Percentiles rank a stretch among this genome's conserved stretches.
Conservation (phyloP, 169 alveolate genomes). For the Toxoplasma gondii region DNA sequence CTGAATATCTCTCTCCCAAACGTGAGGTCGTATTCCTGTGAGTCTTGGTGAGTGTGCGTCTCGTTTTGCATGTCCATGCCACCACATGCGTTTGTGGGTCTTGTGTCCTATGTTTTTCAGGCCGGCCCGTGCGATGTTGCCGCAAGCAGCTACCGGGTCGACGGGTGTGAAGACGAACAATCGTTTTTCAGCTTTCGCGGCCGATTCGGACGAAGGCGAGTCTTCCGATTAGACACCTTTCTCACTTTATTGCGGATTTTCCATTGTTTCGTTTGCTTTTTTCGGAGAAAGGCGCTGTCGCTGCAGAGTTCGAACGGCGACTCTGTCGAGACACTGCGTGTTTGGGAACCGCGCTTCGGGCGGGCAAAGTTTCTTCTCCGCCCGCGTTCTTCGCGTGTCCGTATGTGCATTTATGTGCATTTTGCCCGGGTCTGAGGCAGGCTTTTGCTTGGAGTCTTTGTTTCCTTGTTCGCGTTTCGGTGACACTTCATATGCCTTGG, state of each 20-base stretch:
- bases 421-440: too few species aligned
- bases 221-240: not conserved
- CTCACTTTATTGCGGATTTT: not conserved
- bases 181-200: slow-evolving; percentile 33
- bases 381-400: too few species aligned
- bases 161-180: slow-evolving; percentile 31
- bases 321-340: too few species aligned
- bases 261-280: not conserved
- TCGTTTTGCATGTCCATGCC: not conserved
- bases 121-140: slow-evolving; percentile 18
- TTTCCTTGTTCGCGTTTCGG: too few species aligned
- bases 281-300: not conserved
- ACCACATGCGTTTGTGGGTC: not conserved
- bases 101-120: not conserved
- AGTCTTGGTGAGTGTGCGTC: not conserved
- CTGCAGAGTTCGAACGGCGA: too few species aligned
- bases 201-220: slow-evolving; percentile 17
- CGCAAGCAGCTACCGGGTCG: not conserved
- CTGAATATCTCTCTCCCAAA: not conserved
- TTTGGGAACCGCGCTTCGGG: too few species aligned
- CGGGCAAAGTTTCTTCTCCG: not conserved
- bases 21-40: not conserved
- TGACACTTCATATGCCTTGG: too few species aligned
- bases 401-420: too few species aligned
- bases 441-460: too few species aligned